These are phyloP conservation scores for Trifolium repens DNA, from an alignment of 306 rosid species.

Conservation along the genomic window DNA sequence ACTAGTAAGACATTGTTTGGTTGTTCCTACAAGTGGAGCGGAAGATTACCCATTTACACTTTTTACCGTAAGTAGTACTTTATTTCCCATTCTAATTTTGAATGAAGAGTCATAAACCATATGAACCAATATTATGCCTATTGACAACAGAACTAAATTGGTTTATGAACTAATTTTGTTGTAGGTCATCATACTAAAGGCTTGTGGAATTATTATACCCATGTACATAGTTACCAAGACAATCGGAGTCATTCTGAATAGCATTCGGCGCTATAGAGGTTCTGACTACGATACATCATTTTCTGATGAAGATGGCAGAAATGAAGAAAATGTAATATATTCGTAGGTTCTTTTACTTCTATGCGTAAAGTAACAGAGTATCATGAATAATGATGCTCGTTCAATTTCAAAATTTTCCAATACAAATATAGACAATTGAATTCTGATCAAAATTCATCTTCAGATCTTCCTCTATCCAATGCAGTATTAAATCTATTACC, in stretches of 20 bases:
- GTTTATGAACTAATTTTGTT: background rate
- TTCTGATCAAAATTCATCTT: constrained; percentile 25
- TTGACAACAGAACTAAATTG: background rate
- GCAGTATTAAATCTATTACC: background rate
- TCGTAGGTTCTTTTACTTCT: constrained; percentile 35
- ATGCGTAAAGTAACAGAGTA: constrained; percentile 14
- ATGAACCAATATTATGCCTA: background rate
- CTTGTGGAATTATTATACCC: constrained; percentile 81
- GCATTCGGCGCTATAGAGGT: constrained; percentile 48
- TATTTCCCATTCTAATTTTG: background rate
- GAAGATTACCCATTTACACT: constrained; percentile 84
- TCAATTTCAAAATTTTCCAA: constrained; percentile 36
- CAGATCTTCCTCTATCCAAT: background rate
- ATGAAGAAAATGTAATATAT: constrained; percentile 43
- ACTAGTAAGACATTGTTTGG: constrained; percentile 74
- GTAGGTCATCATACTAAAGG: constrained; percentile 62
- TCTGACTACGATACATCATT: constrained; percentile 49
- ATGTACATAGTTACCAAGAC: constrained; percentile 67
- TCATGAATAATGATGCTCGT: constrained; percentile 47
- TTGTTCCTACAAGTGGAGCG: constrained; percentile 52
- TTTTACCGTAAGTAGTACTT: constrained; percentile 61
- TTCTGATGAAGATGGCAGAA: constrained; percentile 49
- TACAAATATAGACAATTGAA: constrained; percentile 32
- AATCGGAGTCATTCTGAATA: constrained; percentile 59
- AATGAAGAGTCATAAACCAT: background rate